Conservation (phyloP, 1,139 yeast genomes). For the Hemisphaericaspora xylanilytica region DNA sequence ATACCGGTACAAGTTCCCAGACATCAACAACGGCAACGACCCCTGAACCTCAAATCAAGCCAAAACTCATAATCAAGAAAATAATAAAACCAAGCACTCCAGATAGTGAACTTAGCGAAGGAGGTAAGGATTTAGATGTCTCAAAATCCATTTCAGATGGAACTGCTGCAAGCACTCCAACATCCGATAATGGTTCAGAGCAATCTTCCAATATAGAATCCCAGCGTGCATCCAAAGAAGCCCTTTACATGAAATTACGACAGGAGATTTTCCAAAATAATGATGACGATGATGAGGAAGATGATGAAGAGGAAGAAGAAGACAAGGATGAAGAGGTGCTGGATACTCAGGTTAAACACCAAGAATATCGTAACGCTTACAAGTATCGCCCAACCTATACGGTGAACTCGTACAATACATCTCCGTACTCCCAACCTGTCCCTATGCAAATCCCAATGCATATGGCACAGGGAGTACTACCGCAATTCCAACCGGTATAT, state of each 20-base stretch:
- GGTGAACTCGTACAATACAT: too few species aligned
- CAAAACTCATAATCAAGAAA: slow-evolving; percentile 21
- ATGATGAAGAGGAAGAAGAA: slow-evolving; percentile 25
- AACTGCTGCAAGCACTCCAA: slow-evolving; percentile 10
- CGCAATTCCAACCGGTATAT: slow-evolving; percentile 9
- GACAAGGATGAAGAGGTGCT: slow-evolving; percentile 19
- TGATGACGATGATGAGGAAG: slow-evolving; percentile 27
- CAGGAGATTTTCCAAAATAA: slow-evolving; percentile 41
- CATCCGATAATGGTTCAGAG: slow-evolving; percentile 4
- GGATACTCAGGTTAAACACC: slow-evolving; percentile 5
- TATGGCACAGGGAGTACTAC: background rate
- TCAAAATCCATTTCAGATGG: slow-evolving; percentile 7
- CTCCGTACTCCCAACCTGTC: slow-evolving; percentile 2
- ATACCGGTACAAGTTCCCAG: too few species aligned
- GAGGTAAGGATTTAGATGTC: slow-evolving; percentile 3
- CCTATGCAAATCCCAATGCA: slow-evolving; percentile 9
- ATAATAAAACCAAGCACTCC: slow-evolving; percentile 9
- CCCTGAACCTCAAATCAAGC: slow-evolving; percentile 12
- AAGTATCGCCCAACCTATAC: background rate
- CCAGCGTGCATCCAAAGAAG: slow-evolving; percentile 34
- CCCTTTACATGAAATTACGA: slow-evolving; percentile 42
- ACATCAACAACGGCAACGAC: slow-evolving; percentile 1
- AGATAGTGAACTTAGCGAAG: slow-evolving; percentile 7
- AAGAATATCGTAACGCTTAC: background rate
- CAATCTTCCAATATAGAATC: slow-evolving; percentile 18